A percentile compares a stretch with the other conserved stretches of the same genome.
phyloP scores from a whole-genome alignment of 768 basidiomycete genomes.

The Cystobasidium ongulense region DNA sequence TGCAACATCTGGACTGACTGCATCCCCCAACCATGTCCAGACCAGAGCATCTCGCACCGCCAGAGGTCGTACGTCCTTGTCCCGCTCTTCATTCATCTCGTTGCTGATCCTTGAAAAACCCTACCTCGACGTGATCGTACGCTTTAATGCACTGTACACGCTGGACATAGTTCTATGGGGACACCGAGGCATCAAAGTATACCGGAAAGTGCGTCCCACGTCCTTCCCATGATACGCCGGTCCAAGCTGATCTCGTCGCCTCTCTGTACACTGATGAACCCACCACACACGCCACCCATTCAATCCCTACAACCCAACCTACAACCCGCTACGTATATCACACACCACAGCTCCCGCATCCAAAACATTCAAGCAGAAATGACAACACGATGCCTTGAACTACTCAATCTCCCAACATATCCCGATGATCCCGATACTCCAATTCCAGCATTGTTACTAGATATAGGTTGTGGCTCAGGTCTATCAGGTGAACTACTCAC shows the following conservation, averaged over 20 bases:
- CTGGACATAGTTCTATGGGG: slow-evolving; percentile 91
- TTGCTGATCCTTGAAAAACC: not conserved
- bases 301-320: not conserved
- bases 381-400: slow-evolving; percentile 90
- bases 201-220: slow-evolving; percentile 79
- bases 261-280: not conserved
- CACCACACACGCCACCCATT: not conserved
- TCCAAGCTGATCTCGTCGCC: not conserved
- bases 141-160: not conserved
- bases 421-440: slow-evolving; percentile 5
- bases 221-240: not conserved
- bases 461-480: slow-evolving; percentile 96
- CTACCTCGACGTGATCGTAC: not conserved
- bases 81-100: not conserved
- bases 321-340: no score
- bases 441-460: slow-evolving; percentile 68
- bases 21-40: slow-evolving; percentile 57
- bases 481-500: slow-evolving; percentile 92
- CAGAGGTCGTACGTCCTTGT: slow-evolving; percentile 65
- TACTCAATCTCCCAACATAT: slow-evolving; percentile 64
- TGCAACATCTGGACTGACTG: not conserved
- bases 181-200: slow-evolving; percentile 89
- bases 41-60: slow-evolving; percentile 79
- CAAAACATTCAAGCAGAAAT: slow-evolving; percentile 95
- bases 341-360: slow-evolving; percentile 55